These are phyloP conservation scores for Monosporozyma aerobia DNA, from an alignment of 805 yeast genomes.

Conservation along the genomic window DNA sequence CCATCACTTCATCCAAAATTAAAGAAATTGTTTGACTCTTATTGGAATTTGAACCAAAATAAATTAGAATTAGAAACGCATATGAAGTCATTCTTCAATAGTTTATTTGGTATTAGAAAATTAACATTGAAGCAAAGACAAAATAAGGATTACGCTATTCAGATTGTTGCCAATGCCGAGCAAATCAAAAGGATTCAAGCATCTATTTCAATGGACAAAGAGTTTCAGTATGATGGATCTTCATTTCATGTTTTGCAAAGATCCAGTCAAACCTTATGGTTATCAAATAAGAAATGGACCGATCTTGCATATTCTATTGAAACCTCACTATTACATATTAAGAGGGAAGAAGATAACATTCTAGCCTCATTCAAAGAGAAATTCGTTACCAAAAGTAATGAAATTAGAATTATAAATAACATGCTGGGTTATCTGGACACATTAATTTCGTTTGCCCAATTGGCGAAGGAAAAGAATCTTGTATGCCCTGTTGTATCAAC, in stretches of 20 bases:
- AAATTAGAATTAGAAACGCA: slow-evolving; percentile 25
- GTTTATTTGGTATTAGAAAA: slow-evolving; percentile 21
- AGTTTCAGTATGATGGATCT: slow-evolving; percentile 3
- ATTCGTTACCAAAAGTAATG: slow-evolving; percentile 37
- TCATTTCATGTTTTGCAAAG: slow-evolving; percentile 29
- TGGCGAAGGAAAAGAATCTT: slow-evolving; percentile 61
- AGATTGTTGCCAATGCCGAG: slow-evolving; percentile 35
- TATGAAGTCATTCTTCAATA: slow-evolving; percentile 25
- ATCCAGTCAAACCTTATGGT: slow-evolving; percentile 37
- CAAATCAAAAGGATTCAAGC: slow-evolving; percentile 16
- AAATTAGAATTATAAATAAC: slow-evolving; percentile 42
- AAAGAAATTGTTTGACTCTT: slow-evolving; percentile 27
- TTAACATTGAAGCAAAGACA: slow-evolving; percentile 35
- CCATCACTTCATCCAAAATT: slow-evolving; percentile 29
- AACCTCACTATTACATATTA: slow-evolving; percentile 38
- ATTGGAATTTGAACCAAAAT: slow-evolving; percentile 21
- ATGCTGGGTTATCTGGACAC: slow-evolving; percentile 63
- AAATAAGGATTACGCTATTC: slow-evolving; percentile 39
- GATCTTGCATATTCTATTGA: slow-evolving; percentile 43
- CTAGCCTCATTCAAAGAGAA: slow-evolving; percentile 39
- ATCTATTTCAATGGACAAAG: slow-evolving; percentile 8
- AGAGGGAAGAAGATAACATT: slow-evolving; percentile 45
- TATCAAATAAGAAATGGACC: slow-evolving; percentile 43
- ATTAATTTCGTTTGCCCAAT: slow-evolving; percentile 56
- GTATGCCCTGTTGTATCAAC: slow-evolving; percentile 56